These are phyloP conservation scores for Dryas alaskensis DNA, from an alignment of 306 rosid species.

Conservation along the genomic window DNA sequence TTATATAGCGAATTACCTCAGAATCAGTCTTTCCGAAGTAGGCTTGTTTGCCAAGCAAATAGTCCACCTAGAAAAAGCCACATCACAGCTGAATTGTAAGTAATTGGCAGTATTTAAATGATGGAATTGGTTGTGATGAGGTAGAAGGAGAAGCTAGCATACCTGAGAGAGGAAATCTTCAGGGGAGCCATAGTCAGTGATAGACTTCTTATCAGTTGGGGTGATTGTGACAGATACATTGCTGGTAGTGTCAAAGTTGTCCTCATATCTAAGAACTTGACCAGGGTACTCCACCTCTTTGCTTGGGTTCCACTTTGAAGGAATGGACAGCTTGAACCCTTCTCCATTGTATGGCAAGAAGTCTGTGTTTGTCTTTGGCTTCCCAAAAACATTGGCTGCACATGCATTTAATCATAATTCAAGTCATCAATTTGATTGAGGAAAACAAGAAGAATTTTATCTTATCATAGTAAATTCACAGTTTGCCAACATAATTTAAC, in stretches of 20 bases:
- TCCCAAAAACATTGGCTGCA: conserved; percentile 96
- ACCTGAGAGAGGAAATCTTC: conserved; percentile 75
- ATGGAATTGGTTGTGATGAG: background rate
- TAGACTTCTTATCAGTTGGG: conserved; percentile 79
- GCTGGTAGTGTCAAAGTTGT: conserved; percentile 74
- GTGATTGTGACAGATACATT: conserved; percentile 59
- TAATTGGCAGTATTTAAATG: background rate
- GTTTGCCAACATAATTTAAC: background rate
- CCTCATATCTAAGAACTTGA: conserved; percentile 87
- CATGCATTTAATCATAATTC: conserved; percentile 18
- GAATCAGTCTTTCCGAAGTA: conserved; percentile 81
- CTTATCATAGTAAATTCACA: background rate
- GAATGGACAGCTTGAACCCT: conserved; percentile 80
- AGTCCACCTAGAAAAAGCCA: conserved; percentile 64
- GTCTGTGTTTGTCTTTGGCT: conserved; percentile 87
- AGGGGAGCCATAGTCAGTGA: conserved; percentile 81
- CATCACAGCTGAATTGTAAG: conserved; percentile 26
- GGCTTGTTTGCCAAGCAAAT: conserved; percentile 83
- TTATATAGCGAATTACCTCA: conserved; percentile 55
- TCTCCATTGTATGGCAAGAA: conserved; percentile 67
- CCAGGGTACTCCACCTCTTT: conserved; percentile 80
- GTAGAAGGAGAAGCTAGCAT: conserved; percentile 2
- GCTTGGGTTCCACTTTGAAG: conserved; percentile 97
- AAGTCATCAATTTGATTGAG: background rate
- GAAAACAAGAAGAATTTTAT: too few species aligned